Evolutionary conservation across 2,329 filamentous ascomycete species (phyloP), one percentile per base, ranked within the genome.

Genomic region (Epichloe aotearoae): DNA sequence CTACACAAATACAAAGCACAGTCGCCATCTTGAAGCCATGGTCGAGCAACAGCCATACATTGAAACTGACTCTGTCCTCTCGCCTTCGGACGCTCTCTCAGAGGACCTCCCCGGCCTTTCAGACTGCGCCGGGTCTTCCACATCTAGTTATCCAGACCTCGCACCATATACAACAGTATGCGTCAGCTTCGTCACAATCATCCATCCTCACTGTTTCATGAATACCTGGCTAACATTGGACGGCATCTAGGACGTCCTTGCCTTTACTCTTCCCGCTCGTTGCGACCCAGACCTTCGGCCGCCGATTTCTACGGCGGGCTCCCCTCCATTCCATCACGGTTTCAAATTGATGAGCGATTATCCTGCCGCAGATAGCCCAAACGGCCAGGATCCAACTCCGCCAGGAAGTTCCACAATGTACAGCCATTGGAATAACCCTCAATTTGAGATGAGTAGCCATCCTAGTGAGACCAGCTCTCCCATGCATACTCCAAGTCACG

Each of bases 241-340:
- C 39, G 17, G 4, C 17, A 45, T 34, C 5, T 51, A 64, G 61
- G 57, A 64, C 60, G 57, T 59, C 30, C 60, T 62, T 7, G 57
- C 66, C n/a, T 68, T 66, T 57, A 59, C 52, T 53, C 57, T 65
- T 58, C 54, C 62, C 56, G 49, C 60, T 59, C 58, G 64, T 54
- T 70, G 66, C 62, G 73, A 75, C 55, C 60, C 69, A 38, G 66
- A 65, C 43, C 64, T 77, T 50, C 62, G 75, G 46, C 76, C 75
- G n/a, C 75, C 76, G 26, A 69, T 71, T n/a, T 77, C 75, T 45
- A 66, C 66, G 46, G 65, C 67, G 50, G 69, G 64, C 30, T 78
- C 75, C 34, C 34, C 75, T 49, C 70, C 71, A 46, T 57, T 75
- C 42, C 66, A 69, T 49, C 71, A 75, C 50, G 66, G 64, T 48